Evolutionary conservation across 2,329 filamentous ascomycete species (phyloP), one percentile per base, ranked within the genome.

Genomic region (Colletotrichum trifolii): DNA sequence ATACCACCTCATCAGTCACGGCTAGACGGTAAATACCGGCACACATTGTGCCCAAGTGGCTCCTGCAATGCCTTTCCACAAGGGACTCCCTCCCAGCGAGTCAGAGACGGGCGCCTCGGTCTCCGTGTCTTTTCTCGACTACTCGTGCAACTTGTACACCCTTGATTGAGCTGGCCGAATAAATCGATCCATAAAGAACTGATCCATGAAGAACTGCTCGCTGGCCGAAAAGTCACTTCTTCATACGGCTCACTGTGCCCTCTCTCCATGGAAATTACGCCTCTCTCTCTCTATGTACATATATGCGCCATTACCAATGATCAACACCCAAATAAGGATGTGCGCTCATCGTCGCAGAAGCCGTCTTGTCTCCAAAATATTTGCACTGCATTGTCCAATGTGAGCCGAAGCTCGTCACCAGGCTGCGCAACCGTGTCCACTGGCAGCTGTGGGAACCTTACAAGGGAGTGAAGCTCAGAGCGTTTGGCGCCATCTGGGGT

Each of bases 401-500:
- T 17, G 17, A 17, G 17, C 48, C 59, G 34, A 39, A 43, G 35
- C 35, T 34, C 46, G 17, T 38, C 25, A 5, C 12, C 25, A 13
- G 10, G 25, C 56, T 50, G 57, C 52, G 62, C 58, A 61, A 66
- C 52, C 53, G 63, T 66, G 63, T 66, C 63, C 63, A 63, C 47
- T 48, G 35, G 45, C 17, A 48, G 25, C 36, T 8, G 55, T 60
- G 60, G 55, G 25, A 42, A 40, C 38, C 38, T 40, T 13, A 40
- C 38, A 3, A 3, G 38, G 13, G 9, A 40, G 38, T 10, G 38
- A 9, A 9, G 38, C 12, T 40, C 9, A 3, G 38, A 17, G 15
- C 15, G 17, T n/a, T 17, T 46, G 8, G 15, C 9, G 43, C 36
- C 4, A 11, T 50, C 42, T 46, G 58, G 38, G 46, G 50, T 25